phyloP scores from a whole-genome alignment of 2,329 filamentous ascomycete genomes.

The Hypoxylon sp. region DNA sequence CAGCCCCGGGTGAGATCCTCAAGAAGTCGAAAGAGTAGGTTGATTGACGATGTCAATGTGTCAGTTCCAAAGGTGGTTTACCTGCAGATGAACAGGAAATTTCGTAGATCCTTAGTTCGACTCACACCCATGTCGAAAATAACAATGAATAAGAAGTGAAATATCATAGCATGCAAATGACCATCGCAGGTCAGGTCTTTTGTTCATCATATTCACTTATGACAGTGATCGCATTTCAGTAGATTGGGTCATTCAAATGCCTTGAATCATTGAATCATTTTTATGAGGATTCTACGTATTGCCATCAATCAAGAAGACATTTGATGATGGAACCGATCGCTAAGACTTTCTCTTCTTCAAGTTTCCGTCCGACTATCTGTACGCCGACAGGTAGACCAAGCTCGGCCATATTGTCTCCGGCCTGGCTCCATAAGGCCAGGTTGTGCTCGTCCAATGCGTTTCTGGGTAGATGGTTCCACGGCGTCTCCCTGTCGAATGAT shows the following conservation, averaged over 20 bases:
- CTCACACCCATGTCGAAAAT: not conserved
- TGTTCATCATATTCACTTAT: not conserved
- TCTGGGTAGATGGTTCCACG: constrained; percentile 57
- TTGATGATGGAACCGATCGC: constrained; percentile 56
- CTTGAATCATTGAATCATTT: not conserved
- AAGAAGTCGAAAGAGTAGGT: constrained; percentile 47
- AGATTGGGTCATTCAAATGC: not conserved
- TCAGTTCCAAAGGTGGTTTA: not conserved
- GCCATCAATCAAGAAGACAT: constrained; percentile 38
- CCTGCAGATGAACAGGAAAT: not conserved
- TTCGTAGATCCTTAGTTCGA: too few species aligned
- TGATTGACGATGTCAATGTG: too few species aligned
- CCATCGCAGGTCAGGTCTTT: too few species aligned
- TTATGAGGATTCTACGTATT: not conserved
- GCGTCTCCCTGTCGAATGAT: constrained; percentile 54
- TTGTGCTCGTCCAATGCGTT: constrained; percentile 66
- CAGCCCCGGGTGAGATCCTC: constrained; percentile 64
- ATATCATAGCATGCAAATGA: not conserved
- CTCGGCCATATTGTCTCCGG: constrained; percentile 53
- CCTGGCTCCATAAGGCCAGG: constrained; percentile 58
- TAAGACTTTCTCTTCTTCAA: constrained; percentile 68
- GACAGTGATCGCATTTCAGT: not conserved
- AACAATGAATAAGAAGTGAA: not conserved
- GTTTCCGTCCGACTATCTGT: constrained; percentile 63
- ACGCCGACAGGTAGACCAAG: constrained; percentile 62